A percentile compares a stretch with the other conserved stretches of the same genome.
phyloP scores from a whole-genome alignment of 1,284 basidiomycete genomes.

The Chondrostereum purpureum region DNA sequence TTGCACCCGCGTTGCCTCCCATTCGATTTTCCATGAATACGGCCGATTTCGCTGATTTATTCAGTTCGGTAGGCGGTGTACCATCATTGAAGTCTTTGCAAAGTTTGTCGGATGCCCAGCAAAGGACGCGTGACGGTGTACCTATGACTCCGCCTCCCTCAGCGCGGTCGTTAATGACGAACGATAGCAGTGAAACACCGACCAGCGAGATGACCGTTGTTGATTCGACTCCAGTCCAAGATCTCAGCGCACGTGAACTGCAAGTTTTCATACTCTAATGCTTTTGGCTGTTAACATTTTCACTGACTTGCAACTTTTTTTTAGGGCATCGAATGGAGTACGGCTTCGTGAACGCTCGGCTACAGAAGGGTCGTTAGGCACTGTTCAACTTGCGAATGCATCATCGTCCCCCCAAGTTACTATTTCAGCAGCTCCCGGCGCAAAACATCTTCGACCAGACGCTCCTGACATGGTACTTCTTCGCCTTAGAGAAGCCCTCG shows the following conservation, averaged over 20 bases:
- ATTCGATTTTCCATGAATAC: constrained; percentile 79
- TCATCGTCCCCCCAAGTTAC: constrained; percentile 30
- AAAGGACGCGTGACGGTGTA: constrained; percentile 22
- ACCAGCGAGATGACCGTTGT: constrained; percentile 17
- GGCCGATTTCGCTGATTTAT: constrained; percentile 70
- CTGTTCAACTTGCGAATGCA: too few species aligned
- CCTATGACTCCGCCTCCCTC: constrained; percentile 29
- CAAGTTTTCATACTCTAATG: constrained; percentile 10
- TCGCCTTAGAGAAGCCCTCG: constrained; percentile 55
- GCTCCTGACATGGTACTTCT: constrained; percentile 41
- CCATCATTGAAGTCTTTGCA: constrained; percentile 27
- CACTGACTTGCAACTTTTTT: not conserved
- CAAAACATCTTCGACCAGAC: constrained; percentile 28
- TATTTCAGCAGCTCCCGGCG: constrained; percentile 30
- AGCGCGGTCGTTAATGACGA: constrained; percentile 18
- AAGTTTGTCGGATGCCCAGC: constrained; percentile 38
- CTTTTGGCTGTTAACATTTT: not conserved
- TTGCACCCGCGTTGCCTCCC: constrained; percentile 73
- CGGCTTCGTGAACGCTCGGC: too few species aligned
- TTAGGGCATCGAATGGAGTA: not conserved
- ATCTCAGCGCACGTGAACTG: too few species aligned
- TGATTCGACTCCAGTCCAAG: constrained; percentile 10
- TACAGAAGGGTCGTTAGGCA: too few species aligned
- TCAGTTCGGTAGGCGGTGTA: constrained; percentile 45
- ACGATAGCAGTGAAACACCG: constrained; percentile 16